Percentiles rank a stretch among this genome's conserved stretches.
Evolutionary conservation across 23 red algal genomes (phyloP).

Genomic region (Gracilaria vermiculophylla): DNA sequence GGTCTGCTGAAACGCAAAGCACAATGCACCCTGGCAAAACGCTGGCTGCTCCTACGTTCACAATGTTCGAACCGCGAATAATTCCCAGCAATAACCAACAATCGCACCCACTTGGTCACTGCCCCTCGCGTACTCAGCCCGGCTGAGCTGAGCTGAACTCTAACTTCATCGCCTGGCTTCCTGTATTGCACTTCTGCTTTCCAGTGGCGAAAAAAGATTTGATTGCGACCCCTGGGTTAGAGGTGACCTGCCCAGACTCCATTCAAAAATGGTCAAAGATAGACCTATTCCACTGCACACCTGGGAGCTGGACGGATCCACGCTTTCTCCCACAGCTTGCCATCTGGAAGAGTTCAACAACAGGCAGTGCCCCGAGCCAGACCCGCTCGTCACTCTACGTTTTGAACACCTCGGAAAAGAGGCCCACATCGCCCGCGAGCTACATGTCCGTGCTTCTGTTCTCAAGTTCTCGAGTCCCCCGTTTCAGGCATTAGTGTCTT

Average conservation of each 20-base stretch:
- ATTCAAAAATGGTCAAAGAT: background rate
- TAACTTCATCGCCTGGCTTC: too few relatives aligned
- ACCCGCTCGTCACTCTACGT: background rate
- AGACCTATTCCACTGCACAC: background rate
- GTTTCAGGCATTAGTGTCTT: background rate
- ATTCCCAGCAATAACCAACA: too few relatives aligned
- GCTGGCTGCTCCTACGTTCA: too few relatives aligned
- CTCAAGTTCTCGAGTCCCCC: background rate
- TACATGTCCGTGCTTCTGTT: background rate
- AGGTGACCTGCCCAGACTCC: background rate
- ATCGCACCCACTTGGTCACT: too few relatives aligned
- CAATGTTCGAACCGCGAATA: too few relatives aligned
- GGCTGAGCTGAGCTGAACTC: too few relatives aligned
- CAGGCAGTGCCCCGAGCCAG: background rate
- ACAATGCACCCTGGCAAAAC: too few relatives aligned
- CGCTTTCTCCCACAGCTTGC: conserved; percentile 2
- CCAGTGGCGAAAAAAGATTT: too few relatives aligned
- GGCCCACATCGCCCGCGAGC: background rate
- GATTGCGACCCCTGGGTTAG: too few relatives aligned
- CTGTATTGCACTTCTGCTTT: too few relatives aligned
- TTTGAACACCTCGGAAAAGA: background rate
- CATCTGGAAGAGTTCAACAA: background rate
- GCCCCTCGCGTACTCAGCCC: too few relatives aligned
- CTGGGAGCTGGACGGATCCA: background rate
- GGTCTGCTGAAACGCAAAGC: too few relatives aligned